Percentiles rank a stretch among this genome's conserved stretches.
phyloP scores from a whole-genome alignment of 768 basidiomycete genomes.

The Gloeopeniophorella convolvens region DNA sequence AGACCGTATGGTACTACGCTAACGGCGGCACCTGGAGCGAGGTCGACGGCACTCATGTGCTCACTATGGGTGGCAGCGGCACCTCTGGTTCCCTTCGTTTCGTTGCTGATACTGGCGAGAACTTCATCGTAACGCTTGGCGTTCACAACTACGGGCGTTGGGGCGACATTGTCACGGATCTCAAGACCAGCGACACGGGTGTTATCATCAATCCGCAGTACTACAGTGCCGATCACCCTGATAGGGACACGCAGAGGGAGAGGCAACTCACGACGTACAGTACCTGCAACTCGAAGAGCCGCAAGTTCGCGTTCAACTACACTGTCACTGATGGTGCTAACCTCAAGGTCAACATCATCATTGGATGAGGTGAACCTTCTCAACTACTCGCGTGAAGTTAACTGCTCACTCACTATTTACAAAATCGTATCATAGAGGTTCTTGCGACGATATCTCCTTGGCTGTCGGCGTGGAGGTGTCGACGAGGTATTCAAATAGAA shows the following conservation, averaged over 20 bases:
- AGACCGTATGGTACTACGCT: slow-evolving; percentile 31
- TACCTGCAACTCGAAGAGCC: background rate
- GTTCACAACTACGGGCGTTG: slow-evolving; percentile 36
- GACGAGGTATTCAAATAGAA: too few species aligned
- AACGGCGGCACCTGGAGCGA: slow-evolving; percentile 31
- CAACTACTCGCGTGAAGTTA: too few species aligned
- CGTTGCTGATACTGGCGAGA: slow-evolving; percentile 26
- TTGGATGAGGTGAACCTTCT: background rate
- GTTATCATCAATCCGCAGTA: slow-evolving; percentile 4
- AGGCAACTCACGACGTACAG: background rate
- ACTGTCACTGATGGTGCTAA: background rate
- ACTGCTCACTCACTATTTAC: too few species aligned
- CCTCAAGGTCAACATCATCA: slow-evolving; percentile 2
- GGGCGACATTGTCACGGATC: slow-evolving; percentile 33
- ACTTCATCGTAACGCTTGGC: slow-evolving; percentile 32
- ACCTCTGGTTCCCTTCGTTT: slow-evolving; percentile 35
- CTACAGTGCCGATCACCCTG: background rate
- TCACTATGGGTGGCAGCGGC: slow-evolving; percentile 35
- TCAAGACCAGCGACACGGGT: slow-evolving; percentile 12
- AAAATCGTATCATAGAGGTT: too few species aligned
- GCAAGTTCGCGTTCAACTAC: background rate
- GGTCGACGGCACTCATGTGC: slow-evolving; percentile 20
- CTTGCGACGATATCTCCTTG: too few species aligned
- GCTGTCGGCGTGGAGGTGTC: too few species aligned
- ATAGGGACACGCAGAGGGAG: background rate